phyloP scores from a whole-genome alignment of 2,329 filamentous ascomycete genomes.

The Exserohilum rostratum region DNA sequence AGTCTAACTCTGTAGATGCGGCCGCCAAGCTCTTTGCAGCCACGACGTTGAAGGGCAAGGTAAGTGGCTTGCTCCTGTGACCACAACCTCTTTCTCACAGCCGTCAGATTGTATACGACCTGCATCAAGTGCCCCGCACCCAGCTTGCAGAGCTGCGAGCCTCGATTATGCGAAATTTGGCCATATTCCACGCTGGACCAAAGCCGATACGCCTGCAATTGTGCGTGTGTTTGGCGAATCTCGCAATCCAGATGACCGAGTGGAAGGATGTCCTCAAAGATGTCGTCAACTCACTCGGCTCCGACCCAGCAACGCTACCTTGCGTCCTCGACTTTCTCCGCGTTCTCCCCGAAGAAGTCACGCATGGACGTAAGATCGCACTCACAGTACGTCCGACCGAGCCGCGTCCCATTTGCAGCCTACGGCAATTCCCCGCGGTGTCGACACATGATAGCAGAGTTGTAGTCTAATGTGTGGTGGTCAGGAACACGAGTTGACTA shows the following conservation, averaged over 20 bases:
- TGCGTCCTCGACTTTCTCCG: constrained; percentile 95
- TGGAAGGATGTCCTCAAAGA: constrained; percentile 92
- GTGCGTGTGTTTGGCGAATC: constrained; percentile 89
- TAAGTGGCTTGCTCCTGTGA: constrained; percentile 52
- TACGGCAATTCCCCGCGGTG: constrained; percentile 45
- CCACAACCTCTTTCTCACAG: constrained; percentile 23
- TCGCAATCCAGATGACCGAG: constrained; percentile 93
- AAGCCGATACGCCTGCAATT: constrained; percentile 82
- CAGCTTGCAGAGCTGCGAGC: constrained; percentile 79
- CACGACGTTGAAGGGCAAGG: constrained; percentile 97
- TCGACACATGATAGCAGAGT: constrained; percentile 46
- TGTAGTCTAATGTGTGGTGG: constrained; percentile 51
- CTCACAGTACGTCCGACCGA: constrained; percentile 87
- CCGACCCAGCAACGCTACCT: constrained; percentile 77
- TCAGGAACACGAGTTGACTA: constrained; percentile 91
- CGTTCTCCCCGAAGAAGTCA: constrained; percentile 97
- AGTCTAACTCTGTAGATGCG: constrained; percentile 74
- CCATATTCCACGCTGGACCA: constrained; percentile 79
- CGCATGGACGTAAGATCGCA: constrained; percentile 98
- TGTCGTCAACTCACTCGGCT: constrained; percentile 78
- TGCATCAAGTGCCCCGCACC: constrained; percentile 80
- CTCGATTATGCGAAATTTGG: constrained; percentile 81
- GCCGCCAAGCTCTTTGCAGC: constrained; percentile 95
- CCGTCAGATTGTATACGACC: constrained; percentile 89
- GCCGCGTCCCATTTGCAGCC: constrained; percentile 44